Evolutionary conservation across 352 stramenopile species (phyloP).

Genomic region (Paralagenidium karlingii): DNA sequence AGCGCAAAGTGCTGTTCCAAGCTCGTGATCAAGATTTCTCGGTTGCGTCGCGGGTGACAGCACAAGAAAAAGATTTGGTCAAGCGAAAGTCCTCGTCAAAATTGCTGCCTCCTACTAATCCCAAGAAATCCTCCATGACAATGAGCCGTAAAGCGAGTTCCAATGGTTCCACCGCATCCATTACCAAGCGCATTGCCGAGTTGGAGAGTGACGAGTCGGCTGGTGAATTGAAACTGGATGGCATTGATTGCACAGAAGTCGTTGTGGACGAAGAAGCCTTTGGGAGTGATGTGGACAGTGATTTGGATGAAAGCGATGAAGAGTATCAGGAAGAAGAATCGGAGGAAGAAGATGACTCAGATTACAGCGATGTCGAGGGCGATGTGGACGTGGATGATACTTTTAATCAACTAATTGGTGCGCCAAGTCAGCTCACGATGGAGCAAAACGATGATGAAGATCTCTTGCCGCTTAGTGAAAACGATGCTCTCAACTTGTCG

Average conservation of each 20-base stretch:
- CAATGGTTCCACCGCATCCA: not conserved
- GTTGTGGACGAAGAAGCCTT: not conserved
- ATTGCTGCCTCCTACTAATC: too few relatives aligned
- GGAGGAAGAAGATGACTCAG: constrained; percentile 40
- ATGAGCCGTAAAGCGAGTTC: too few relatives aligned
- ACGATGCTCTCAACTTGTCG: not conserved
- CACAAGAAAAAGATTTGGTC: not conserved
- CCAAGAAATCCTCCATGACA: too few relatives aligned
- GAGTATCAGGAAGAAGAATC: constrained; percentile 1
- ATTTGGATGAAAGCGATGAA: not conserved
- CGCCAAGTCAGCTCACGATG: constrained; percentile 37
- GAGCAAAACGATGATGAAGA: constrained; percentile 54
- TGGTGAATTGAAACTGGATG: not conserved
- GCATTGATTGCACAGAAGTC: not conserved
- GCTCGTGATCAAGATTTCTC: constrained; percentile 78
- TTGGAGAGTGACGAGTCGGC: not conserved
- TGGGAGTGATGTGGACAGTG: too few relatives aligned
- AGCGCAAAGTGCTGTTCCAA: constrained; percentile 83
- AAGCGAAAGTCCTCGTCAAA: not conserved
- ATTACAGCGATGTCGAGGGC: constrained; percentile 72
- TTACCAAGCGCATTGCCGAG: not conserved
- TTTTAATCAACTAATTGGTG: constrained; percentile 70
- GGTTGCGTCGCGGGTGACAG: constrained; percentile 48
- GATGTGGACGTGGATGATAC: constrained; percentile 82
- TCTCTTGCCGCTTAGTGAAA: constrained; percentile 20